These are phyloP conservation scores for Claviceps paspali DNA, from an alignment of 2,329 filamentous ascomycete genomes.

Conservation along the genomic window DNA sequence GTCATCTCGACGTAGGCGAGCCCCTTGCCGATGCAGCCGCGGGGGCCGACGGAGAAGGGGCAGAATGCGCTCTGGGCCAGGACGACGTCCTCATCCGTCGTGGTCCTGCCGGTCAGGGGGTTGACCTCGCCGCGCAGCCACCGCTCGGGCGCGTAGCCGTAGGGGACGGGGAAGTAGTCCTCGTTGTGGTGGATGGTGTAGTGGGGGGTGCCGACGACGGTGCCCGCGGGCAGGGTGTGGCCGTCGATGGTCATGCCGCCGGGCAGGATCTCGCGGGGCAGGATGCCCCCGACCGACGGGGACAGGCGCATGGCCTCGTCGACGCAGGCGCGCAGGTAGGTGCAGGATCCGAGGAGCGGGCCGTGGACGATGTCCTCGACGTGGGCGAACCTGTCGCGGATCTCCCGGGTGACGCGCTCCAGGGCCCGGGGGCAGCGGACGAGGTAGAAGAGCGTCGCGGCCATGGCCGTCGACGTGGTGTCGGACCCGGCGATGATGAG, in stretches of 20 bases:
- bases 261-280: slow-evolving; percentile 42
- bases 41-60: slow-evolving; percentile 54
- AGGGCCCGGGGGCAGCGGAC: slow-evolving; percentile 35
- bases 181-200: slow-evolving; percentile 56
- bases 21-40: slow-evolving; percentile 59
- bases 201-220: slow-evolving; percentile 48
- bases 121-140: slow-evolving; percentile 40
- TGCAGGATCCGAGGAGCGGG: slow-evolving; percentile 30
- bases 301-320: slow-evolving; percentile 51
- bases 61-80: slow-evolving; percentile 55
- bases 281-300: slow-evolving; percentile 43
- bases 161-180: slow-evolving; percentile 44
- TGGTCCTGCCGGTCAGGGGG: slow-evolving; percentile 19
- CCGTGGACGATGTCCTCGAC: slow-evolving; percentile 42
- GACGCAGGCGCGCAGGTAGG: slow-evolving; percentile 48
- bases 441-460: slow-evolving; percentile 48
- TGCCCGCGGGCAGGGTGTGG: slow-evolving; percentile 38
- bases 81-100: slow-evolving; percentile 34
- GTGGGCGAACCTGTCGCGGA: slow-evolving; percentile 33
- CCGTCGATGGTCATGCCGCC: slow-evolving; percentile 41
- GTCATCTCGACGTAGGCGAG: slow-evolving; percentile 54
- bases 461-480: slow-evolving; percentile 55
- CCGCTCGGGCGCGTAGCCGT: slow-evolving; percentile 45
- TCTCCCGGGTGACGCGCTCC: slow-evolving; percentile 31
- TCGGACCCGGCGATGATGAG: slow-evolving; percentile 59